Percentiles rank a stretch among this genome's conserved stretches.
These are phyloP conservation scores for Trichosporon asahii DNA, from an alignment of 1,284 basidiomycete genomes.

Conservation along the genomic window DNA sequence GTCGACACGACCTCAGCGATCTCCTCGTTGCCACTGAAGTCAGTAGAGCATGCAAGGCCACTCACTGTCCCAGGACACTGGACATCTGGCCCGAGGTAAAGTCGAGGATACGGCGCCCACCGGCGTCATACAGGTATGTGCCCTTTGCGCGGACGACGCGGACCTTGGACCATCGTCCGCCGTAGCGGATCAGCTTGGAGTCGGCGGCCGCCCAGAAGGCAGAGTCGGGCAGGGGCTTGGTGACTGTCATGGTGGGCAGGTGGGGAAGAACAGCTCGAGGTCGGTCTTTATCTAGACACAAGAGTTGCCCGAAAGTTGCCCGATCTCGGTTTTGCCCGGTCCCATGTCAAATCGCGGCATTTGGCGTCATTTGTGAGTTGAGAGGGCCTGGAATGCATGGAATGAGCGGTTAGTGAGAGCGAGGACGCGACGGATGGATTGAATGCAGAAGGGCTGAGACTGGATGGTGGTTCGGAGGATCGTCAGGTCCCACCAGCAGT, in stretches of 20 bases:
- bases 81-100: constrained; percentile 43
- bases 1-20: constrained; percentile 31
- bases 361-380: too few relatives aligned
- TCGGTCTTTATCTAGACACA: background rate
- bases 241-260: background rate
- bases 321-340: background rate
- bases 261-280: background rate
- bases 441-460: too few relatives aligned
- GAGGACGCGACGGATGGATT: too few relatives aligned
- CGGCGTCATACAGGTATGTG: constrained; percentile 29
- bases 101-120: constrained; percentile 39
- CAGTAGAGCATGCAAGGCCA: background rate
- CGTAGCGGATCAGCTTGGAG: constrained; percentile 29
- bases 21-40: constrained; percentile 34
- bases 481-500: too few relatives aligned
- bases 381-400: too few relatives aligned
- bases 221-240: constrained; percentile 10
- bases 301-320: background rate
- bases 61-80: constrained; percentile 34
- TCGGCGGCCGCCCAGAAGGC: constrained; percentile 31
- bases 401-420: too few relatives aligned
- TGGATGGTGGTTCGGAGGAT: too few relatives aligned
- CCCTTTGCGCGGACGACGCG: constrained; percentile 28
- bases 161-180: constrained; percentile 23
- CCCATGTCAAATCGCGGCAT: background rate